These are phyloP conservation scores for Firmiana major DNA, from an alignment of 345 rosid species.

Conservation along the genomic window DNA sequence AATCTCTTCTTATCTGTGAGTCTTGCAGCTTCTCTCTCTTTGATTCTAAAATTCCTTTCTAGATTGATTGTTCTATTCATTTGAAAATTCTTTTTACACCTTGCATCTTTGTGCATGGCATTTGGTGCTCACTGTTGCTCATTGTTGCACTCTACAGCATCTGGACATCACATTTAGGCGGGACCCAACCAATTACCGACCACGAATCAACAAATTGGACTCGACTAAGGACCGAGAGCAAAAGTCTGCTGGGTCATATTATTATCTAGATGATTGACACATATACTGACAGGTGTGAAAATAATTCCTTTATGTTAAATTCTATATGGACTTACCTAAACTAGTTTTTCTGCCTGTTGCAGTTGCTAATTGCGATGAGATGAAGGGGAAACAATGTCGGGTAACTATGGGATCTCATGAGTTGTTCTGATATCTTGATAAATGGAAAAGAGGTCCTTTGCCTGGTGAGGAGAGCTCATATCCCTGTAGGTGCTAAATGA, in stretches of 20 bases:
- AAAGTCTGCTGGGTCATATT: constrained; percentile 90
- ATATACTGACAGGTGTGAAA: constrained; percentile 19
- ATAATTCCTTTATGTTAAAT: neutral
- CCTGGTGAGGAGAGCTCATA: neutral
- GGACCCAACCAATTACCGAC: constrained; percentile 90
- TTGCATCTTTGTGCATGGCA: neutral
- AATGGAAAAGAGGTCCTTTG: no score
- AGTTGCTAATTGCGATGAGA: constrained; percentile 2
- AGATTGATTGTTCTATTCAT: neutral
- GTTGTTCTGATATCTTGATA: neutral
- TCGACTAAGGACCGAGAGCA: constrained; percentile 98
- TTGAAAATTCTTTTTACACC: neutral
- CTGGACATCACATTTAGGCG: constrained; percentile 90
- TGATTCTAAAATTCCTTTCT: neutral
- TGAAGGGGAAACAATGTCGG: neutral
- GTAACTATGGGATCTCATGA: constrained; percentile 3
- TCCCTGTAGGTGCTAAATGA: neutral
- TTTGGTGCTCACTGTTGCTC: neutral
- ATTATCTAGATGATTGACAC: constrained; percentile 74
- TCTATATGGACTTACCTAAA: neutral
- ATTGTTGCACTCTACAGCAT: constrained; percentile 47
- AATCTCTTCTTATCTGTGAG: constrained; percentile 95
- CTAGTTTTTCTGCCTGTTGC: neutral
- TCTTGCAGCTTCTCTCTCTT: constrained; percentile 4
- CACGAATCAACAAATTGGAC: constrained; percentile 91